Conservation (phyloP, 805 yeast species). For the Candida tibetensis region DNA sequence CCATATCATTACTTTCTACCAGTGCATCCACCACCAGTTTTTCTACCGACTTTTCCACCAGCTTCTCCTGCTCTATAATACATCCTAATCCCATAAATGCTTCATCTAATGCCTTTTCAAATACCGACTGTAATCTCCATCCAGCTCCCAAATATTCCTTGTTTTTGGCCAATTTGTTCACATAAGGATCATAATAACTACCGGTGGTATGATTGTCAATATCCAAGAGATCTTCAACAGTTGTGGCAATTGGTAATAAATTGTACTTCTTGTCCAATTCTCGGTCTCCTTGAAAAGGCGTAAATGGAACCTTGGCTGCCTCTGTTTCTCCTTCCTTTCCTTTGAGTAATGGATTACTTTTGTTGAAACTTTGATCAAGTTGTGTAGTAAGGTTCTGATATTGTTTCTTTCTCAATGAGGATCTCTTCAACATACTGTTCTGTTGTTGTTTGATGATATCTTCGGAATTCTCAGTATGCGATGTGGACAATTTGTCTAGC, state of each 20-base stretch:
- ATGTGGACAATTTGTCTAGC: slow-evolving; percentile 36
- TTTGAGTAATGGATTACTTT: slow-evolving; percentile 26
- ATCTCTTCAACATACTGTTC: slow-evolving; percentile 49
- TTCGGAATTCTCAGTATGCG: slow-evolving; percentile 31
- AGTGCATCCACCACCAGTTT: background rate
- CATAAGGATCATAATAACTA: slow-evolving; percentile 43
- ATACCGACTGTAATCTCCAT: slow-evolving; percentile 66
- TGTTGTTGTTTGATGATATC: slow-evolving; percentile 41
- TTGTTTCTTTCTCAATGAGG: slow-evolving; percentile 62
- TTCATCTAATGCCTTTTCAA: slow-evolving; percentile 74
- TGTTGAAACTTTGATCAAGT: slow-evolving; percentile 38
- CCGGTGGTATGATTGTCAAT: slow-evolving; percentile 46
- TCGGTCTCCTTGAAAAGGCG: slow-evolving; percentile 93
- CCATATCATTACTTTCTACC: background rate
- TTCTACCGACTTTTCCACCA: slow-evolving; percentile 1
- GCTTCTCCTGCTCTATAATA: slow-evolving; percentile 51
- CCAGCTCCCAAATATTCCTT: slow-evolving; percentile 83
- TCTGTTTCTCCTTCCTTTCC: slow-evolving; percentile 20
- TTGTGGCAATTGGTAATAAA: slow-evolving; percentile 31
- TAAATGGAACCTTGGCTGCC: slow-evolving; percentile 57
- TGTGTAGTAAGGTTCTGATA: slow-evolving; percentile 60
- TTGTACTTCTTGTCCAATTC: slow-evolving; percentile 52
- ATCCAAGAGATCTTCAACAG: slow-evolving; percentile 21
- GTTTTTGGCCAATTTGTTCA: slow-evolving; percentile 50
- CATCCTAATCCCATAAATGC: slow-evolving; percentile 92